Percentiles rank a stretch among this genome's conserved stretches.
Conservation (phyloP, 2,329 filamentous ascomycete species). For the Pseudonectria foliicola region DNA sequence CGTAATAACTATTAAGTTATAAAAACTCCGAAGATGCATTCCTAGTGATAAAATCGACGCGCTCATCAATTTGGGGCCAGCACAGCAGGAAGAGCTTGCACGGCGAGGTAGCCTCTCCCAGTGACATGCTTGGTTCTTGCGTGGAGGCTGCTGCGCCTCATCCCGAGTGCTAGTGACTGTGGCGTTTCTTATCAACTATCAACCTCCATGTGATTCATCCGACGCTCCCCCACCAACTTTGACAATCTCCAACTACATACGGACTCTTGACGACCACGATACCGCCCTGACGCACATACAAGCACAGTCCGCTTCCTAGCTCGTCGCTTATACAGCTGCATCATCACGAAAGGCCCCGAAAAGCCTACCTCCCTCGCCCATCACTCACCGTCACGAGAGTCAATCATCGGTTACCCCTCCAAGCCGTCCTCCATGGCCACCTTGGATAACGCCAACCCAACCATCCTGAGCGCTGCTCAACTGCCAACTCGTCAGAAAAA, state of each 20-base stretch:
- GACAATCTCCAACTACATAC: too few species aligned
- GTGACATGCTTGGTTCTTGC: neutral
- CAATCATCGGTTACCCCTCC: conserved; percentile 6
- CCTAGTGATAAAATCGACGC: too few species aligned
- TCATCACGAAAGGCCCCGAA: conserved; percentile 1
- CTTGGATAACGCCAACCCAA: conserved; percentile 80
- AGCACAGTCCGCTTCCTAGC: conserved; percentile 1
- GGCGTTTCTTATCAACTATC: neutral
- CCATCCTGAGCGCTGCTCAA: conserved; percentile 80
- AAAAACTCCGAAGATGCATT: too few species aligned
- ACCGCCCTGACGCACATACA: too few species aligned
- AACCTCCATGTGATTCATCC: too few species aligned
- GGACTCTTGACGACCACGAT: too few species aligned
- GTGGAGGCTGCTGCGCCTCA: neutral
- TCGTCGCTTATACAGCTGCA: neutral
- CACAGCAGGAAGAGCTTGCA: too few species aligned
- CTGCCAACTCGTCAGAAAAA: conserved; percentile 68
- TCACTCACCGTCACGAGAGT: neutral
- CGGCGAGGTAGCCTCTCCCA: neutral
- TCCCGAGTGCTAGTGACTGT: neutral
- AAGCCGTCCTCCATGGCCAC: conserved; percentile 17
- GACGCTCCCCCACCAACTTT: too few species aligned
- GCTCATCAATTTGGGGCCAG: too few species aligned
- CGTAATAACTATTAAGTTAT: too few species aligned
- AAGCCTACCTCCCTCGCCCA: conserved; percentile 1